These are phyloP conservation scores for Xerocomus spinulosus DNA, from an alignment of 768 basidiomycete genomes.

Conservation along the genomic window DNA sequence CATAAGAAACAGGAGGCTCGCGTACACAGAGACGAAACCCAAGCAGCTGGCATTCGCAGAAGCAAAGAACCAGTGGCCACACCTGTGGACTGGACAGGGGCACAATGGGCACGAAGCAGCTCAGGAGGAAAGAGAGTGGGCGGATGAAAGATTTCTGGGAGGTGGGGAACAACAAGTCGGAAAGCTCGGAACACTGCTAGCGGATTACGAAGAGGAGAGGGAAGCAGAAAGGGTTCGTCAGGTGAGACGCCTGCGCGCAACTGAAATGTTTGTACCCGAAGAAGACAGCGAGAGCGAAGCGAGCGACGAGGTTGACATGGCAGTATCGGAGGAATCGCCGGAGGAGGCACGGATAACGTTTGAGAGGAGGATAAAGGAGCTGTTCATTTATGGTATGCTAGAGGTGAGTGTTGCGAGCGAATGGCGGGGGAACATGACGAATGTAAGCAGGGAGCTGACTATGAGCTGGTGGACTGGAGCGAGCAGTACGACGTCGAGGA, in stretches of 20 bases:
- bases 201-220: constrained; percentile 74
- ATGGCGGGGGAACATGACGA: background rate
- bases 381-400: constrained; percentile 71
- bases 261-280: constrained; percentile 47
- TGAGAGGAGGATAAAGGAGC: constrained; percentile 58
- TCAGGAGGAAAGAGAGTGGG: constrained; percentile 70
- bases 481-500: constrained; percentile 58
- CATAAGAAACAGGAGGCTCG: constrained; percentile 71
- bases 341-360: constrained; percentile 51
- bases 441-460: constrained; percentile 53
- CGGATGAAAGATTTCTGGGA: constrained; percentile 56
- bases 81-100: constrained; percentile 59
- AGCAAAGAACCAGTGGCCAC: constrained; percentile 60
- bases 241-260: constrained; percentile 37
- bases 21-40: constrained; percentile 54
- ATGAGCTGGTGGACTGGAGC: constrained; percentile 72
- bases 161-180: constrained; percentile 54
- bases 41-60: constrained; percentile 48
- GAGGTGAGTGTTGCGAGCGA: constrained; percentile 44
- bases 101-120: constrained; percentile 48
- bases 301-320: constrained; percentile 14
- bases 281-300: constrained; percentile 48
- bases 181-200: constrained; percentile 61
- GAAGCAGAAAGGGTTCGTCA: constrained; percentile 56
- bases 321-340: constrained; percentile 39